Base-by-base conservation (phyloP, 352 stramenopile genomes). In the Thraustochytrium sp. region DNA sequence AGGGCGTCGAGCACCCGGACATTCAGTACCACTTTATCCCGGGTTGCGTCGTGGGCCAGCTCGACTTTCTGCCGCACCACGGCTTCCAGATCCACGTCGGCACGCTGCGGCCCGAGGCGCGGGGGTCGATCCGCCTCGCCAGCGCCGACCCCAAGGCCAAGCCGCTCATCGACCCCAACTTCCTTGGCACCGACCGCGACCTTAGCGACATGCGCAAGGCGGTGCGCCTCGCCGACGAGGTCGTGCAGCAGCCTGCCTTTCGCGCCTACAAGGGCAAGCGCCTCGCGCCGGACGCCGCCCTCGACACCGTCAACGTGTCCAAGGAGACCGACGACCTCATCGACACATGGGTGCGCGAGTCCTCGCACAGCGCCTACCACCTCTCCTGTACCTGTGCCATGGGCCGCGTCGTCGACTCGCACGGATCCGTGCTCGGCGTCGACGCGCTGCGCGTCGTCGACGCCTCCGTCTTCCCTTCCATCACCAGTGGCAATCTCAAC, bases 401-500 rank as follows among this genome's bases (percentile, higher is more conserved):
- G 92, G 92, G 92, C 72, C 87, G 31, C 13, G 94, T 97, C 40
- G 92, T 98, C 29, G 92, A 98, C 77, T 88, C 93, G 31, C 68
- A 90, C 72, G 92, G 93, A 46, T 87, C 88, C 18, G 93, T 98
- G 26, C 89, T 93, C 62, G 93, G 93, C 18, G 59, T 97, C 23
- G 88, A 96, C 26, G 90, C 90, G 65, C 87, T 98, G 44, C 91
- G 92, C 40, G 87, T 98, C 23, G 92, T 95, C 2, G 94, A 98
- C 84, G 93, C 94, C 44, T 96, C 92, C 59, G 93, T 97, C 83
- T 96, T 98, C 88, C 94, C 94, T 44, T 94, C 92, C 86, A 97
- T 98, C 64, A 89, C 97, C 53, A 97, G 93, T 74, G 94, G 94
- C 51, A 98, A 98, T 85, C 88, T 97, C 26, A 97, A 98, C 86